Conservation (phyloP, 1,284 basidiomycete genomes). For the Apiotrichum laibachii region DNA sequence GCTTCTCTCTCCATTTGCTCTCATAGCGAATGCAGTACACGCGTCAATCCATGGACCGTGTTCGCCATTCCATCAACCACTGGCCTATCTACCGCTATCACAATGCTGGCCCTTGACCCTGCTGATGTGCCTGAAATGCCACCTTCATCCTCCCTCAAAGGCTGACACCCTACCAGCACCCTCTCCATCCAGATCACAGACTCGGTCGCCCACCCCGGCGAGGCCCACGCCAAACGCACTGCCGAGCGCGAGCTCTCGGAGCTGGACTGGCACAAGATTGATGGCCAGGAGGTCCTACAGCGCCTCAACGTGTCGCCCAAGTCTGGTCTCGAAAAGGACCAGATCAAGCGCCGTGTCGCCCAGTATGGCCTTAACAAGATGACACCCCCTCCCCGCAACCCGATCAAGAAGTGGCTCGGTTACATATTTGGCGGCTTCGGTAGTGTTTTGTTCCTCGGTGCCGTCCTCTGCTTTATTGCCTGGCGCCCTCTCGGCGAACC, state of each 20-base stretch:
- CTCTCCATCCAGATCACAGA: constrained; percentile 48
- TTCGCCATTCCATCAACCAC: no score
- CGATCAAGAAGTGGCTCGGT: constrained; percentile 50
- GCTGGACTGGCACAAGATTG: constrained; percentile 60
- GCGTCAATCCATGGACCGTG: not conserved
- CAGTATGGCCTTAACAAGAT: constrained; percentile 52
- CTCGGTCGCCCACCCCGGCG: constrained; percentile 26
- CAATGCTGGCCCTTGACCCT: not conserved
- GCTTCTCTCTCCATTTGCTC: not conserved
- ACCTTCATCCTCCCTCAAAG: no score
- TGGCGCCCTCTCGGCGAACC: constrained; percentile 55
- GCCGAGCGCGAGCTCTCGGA: constrained; percentile 37
- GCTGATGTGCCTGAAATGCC: no score
- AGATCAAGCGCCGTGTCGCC: constrained; percentile 55
- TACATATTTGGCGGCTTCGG: constrained; percentile 60
- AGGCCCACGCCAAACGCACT: constrained; percentile 16
- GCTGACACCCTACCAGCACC: constrained; percentile 28
- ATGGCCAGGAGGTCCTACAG: constrained; percentile 55
- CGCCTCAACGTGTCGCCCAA: constrained; percentile 56
- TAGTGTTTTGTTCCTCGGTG: constrained; percentile 58
- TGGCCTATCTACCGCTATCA: no score
- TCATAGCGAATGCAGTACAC: not conserved
- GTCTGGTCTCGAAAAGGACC: constrained; percentile 56
- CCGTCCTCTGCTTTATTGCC: constrained; percentile 54
- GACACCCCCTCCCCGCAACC: constrained; percentile 48